Evolutionary conservation across 495 filamentous ascomycete species (phyloP), one percentile per base, ranked within the genome.

Genomic region (Lentithecium fluviatile): DNA sequence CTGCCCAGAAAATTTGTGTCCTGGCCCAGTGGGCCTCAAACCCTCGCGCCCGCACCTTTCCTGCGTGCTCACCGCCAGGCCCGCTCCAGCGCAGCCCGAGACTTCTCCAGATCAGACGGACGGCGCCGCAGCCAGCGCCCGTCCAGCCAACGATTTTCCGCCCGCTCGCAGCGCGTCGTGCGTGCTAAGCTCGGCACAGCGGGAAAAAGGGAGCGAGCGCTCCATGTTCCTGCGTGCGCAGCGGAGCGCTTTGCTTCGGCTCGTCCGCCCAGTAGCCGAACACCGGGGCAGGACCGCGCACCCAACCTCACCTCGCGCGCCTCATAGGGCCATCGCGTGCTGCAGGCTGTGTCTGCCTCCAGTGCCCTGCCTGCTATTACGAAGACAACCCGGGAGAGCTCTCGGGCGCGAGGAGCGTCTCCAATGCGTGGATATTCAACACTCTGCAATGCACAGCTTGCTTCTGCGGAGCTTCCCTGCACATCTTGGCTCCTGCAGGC

Each of bases 201-300:
- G 51, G 43, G 43, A 17, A 56, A 54, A 55, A 47, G 58, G 21
- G 34, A 42, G 17, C 26, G 21, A 38, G 2, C 13, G 2, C 20
- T 7, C 17, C 11, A 7, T 10, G 17, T 20, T 21, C 45, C 10
- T 7, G 25, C 13, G n/a, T 24, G 24, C 55, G 24, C 17, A 15
- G 10, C 11, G 40, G 2, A 29, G 45, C 60, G 61, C 38, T 59
- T 64, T 64, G 61, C 61, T 64, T 64, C 61, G 61, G 59, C 52
- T 24, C 26, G 19, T 1, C n/a, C 20, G 20, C 32, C 12, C 17
- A 7, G 21, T 54, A 63, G 45, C 58, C 58, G 50, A 62, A 25
- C 12, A 48, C 49, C 51, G 51, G 52, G 52, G 37, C 5, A 15
- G n/a, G 45, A 40, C 13, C 4, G 38, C 25, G 23, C 17, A 8